Evolutionary conservation across 306 rosid genomes (phyloP).

Genomic region (Bauhinia variegata): DNA sequence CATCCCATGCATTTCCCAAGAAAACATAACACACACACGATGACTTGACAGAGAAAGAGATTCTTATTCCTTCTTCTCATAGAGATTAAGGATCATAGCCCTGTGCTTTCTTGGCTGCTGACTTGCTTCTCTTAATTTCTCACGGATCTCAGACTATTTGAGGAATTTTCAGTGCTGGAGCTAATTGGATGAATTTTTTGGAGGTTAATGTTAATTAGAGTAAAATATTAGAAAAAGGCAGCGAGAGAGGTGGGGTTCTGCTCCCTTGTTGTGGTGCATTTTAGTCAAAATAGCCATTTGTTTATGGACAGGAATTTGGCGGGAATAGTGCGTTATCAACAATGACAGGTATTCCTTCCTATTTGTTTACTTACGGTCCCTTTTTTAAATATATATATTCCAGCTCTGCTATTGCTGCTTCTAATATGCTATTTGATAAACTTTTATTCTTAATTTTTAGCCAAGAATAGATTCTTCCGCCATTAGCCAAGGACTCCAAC

Average conservation of each 20-base stretch:
- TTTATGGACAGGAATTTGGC: slow-evolving; percentile 59
- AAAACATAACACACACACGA: neutral
- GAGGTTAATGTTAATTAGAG: slow-evolving; percentile 3
- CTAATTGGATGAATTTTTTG: neutral
- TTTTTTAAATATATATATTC: too few species aligned
- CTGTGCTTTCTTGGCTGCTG: neutral
- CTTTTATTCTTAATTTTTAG: neutral
- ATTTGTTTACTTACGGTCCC: slow-evolving; percentile 17
- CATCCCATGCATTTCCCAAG: slow-evolving; percentile 29
- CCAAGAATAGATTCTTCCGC: slow-evolving; percentile 33
- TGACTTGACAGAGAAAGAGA: slow-evolving; percentile 2
- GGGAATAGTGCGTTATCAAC: slow-evolving; percentile 52
- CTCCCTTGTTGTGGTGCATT: slow-evolving; percentile 73
- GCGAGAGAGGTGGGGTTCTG: slow-evolving; percentile 73
- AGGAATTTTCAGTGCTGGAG: slow-evolving; percentile 12
- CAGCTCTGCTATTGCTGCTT: neutral
- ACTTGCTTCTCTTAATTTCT: neutral
- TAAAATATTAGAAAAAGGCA: slow-evolving; percentile 30
- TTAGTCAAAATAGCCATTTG: slow-evolving; percentile 66
- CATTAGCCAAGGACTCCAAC: too few species aligned
- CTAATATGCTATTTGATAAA: neutral
- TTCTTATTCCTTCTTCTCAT: neutral
- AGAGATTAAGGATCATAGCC: slow-evolving; percentile 11
- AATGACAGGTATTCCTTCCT: slow-evolving; percentile 15
- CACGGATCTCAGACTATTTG: slow-evolving; percentile 3